Percentiles rank a stretch among this genome's conserved stretches.
phyloP scores from a whole-genome alignment of 345 rosid species.

The Pugionium dolabratum region DNA sequence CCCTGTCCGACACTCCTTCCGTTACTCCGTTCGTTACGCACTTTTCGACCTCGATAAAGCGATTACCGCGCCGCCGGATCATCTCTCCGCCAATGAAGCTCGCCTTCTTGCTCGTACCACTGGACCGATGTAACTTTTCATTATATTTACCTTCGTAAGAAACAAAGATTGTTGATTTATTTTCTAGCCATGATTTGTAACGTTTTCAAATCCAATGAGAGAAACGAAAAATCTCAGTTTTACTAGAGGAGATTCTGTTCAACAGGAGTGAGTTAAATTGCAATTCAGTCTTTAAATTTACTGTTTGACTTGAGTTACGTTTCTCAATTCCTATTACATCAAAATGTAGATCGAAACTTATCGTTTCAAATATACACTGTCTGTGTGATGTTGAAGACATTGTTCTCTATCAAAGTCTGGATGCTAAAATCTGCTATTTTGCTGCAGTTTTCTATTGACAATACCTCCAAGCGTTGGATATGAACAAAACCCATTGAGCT shows the following conservation, averaged over 20 bases:
- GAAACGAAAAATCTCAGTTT: too few species aligned
- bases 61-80: constrained; percentile 47
- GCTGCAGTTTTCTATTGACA: constrained; percentile 70
- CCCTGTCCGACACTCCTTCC: constrained; percentile 72
- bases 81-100: constrained; percentile 70
- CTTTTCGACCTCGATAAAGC: constrained; percentile 69
- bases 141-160: not conserved
- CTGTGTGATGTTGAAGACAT: not conserved
- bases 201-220: too few species aligned
- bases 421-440: not conserved
- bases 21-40: constrained; percentile 72
- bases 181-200: not conserved
- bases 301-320: too few species aligned
- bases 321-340: too few species aligned
- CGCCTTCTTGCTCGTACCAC: constrained; percentile 55
- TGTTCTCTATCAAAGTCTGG: too few species aligned
- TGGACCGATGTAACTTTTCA: constrained; percentile 65
- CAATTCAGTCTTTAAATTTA: too few species aligned
- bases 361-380: not conserved
- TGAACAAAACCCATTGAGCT: constrained; percentile 87
- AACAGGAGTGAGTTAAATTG: too few species aligned
- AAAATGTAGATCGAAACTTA: not conserved
- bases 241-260: too few species aligned
- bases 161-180: not conserved
- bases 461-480: constrained; percentile 92